Evolutionary conservation across 768 basidiomycete genomes (phyloP), one percentile per base, ranked within the genome.

Genomic region (Lactarius tabidus): DNA sequence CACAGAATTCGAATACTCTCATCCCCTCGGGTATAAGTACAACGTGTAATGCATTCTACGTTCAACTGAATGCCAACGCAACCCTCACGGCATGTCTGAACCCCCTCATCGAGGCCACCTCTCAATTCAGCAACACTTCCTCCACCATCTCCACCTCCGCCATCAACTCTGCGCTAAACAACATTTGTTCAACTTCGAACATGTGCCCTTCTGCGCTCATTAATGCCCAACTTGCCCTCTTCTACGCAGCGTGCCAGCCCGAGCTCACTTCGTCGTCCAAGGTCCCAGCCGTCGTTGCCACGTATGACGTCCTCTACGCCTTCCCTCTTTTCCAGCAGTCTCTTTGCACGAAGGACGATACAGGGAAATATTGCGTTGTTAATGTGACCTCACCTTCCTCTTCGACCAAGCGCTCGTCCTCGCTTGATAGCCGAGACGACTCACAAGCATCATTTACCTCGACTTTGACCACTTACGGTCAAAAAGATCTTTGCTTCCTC

Each of bases 271-370:
- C 81, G 12, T 72, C 62, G 56, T n/a, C n/a, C n/a, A 72, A 77
- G 55, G 83, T 82, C 67, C 1, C 53, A 1, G 73, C 79, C 29
- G 89, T 97, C 54, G 74, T 84, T 74, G 70, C 75, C 31, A 76
- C 83, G 2, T 99, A 98, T 77, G 95, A 98, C 73, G 78, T 85
- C 35, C 77, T 98, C 33, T 99, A 93, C 78, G 68, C 81, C 64
- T 68, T 95, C 53, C 67, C 73, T 14, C 93, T 95, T 9, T 73
- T 96, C 73, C 78, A 77, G 66, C 69, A 74, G 7, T 87, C 93
- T 31, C 73, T 92, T 35, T 98, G 95, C 78, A 70, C 88, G 54
- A 90, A 91, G 81, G 85, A 90, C 71, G 85, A 87, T 71, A 78
- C 71, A 55, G 87, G 85, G 36, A 77, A 80, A 43, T 97, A 82